Percentiles rank a stretch among this genome's conserved stretches.
Evolutionary conservation across 148 eudicot genomes (phyloP).

Genomic region (Arbutus unedo): DNA sequence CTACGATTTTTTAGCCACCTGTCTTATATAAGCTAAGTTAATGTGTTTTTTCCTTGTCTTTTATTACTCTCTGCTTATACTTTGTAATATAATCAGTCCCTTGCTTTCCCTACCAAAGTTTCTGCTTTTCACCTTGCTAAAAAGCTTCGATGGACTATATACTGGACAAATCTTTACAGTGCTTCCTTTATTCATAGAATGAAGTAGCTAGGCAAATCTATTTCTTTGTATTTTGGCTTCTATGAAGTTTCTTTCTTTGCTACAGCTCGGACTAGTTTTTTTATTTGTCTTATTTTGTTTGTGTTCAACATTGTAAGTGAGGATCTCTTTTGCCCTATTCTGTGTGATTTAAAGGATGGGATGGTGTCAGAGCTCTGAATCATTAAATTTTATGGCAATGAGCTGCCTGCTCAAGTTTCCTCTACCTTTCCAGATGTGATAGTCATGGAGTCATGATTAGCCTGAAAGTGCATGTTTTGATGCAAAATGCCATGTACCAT

Average conservation of each 20-base stretch:
- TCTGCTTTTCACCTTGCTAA: neutral
- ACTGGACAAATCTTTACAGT: neutral
- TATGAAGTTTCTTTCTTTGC: too few relatives aligned
- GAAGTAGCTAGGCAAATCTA: too few relatives aligned
- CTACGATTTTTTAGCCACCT: neutral
- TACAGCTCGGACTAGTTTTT: neutral
- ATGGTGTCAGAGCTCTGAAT: too few relatives aligned
- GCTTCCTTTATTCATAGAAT: too few relatives aligned
- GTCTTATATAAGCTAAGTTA: neutral
- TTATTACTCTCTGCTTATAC: neutral
- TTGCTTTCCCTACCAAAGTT: neutral
- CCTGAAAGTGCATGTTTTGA: neutral
- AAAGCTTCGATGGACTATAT: neutral
- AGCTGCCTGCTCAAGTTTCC: constrained; percentile 1
- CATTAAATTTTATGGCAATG: neutral
- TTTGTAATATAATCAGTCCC: neutral
- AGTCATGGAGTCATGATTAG: neutral
- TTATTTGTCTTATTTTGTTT: neutral
- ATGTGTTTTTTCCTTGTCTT: neutral
- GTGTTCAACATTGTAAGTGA: neutral
- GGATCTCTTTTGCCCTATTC: neutral
- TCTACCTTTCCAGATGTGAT: neutral
- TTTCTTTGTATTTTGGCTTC: too few relatives aligned
- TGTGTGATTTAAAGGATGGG: neutral
- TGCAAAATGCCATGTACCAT: neutral